Evolutionary conservation across 2,329 filamentous ascomycete genomes (phyloP), one percentile per base, ranked within the genome.

Genomic region (Cladosporium sp.): DNA sequence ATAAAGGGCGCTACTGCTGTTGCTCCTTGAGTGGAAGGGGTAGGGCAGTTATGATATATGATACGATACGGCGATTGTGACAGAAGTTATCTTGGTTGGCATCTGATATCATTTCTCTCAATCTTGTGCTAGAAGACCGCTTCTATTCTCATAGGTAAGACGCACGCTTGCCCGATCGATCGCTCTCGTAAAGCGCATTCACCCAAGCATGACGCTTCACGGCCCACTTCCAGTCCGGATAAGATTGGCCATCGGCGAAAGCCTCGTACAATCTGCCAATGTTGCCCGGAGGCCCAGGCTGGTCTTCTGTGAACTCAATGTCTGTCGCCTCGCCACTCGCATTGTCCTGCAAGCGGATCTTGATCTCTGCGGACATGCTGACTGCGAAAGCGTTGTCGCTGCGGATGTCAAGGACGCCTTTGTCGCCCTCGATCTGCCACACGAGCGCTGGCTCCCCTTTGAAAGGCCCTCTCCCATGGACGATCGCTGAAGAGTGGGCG

Each of bases 361-460:
- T 65, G 3, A 65, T 32, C 7, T 57, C 54, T 14, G 26, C 18
- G 5, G 58, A 62, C 36, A 68, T 62, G n/a, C 61, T 65, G 5
- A 66, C 36, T 10, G 58, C 58, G 10, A 64, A 65, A 1, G 30
- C 28, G 6, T 8, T n/a, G 2, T 65, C 48, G 16, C 62, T 49
- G 4, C 51, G 76, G 8, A 81, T 73, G 16, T 74, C 73, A 58
- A 82, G 72, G 67, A 80, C 77, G 0, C 77, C 79, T 56, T 79
- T 78, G 3, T 78, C 75, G 8, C 85, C 84, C 53, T 81, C 76
- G 46, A 88, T 80, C 7, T 76, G 79, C 82, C 85, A 87, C 0
- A 79, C 72, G 0, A 85, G 70, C 1, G 75, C 77, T 0, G 82
- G 78, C 0, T 82, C 79, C 1, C 77, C 81, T 0, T 80, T 80